Conservation (phyloP, 2,329 filamentous ascomycete species). For the Dothideomycetidae sp. region DNA sequence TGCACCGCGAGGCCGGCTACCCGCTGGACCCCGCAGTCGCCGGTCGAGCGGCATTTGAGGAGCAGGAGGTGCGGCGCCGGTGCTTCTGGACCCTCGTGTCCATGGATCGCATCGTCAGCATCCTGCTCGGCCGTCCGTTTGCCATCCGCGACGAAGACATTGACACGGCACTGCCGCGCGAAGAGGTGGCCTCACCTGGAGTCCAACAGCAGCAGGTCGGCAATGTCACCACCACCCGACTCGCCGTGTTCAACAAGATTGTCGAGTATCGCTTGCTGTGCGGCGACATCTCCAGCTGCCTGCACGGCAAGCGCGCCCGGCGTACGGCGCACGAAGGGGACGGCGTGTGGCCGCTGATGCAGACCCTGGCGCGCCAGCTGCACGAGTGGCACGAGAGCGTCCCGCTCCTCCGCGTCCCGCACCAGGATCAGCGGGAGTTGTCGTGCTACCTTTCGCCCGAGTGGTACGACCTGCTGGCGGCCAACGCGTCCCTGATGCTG, state of each 20-base stretch:
- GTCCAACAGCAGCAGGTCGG: neutral
- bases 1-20: conserved; percentile 29
- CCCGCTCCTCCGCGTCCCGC: too few relatives aligned
- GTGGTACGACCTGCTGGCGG: too few relatives aligned
- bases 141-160: conserved; percentile 30
- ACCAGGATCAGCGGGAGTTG: too few relatives aligned
- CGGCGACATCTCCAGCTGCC: conserved; percentile 24
- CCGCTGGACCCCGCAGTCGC: conserved; percentile 8
- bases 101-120: conserved; percentile 26
- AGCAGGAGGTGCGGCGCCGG: conserved; percentile 25
- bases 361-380: too few relatives aligned
- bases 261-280: conserved; percentile 29
- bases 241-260: conserved; percentile 30
- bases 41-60: conserved; percentile 10
- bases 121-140: conserved; percentile 28
- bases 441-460: too few relatives aligned
- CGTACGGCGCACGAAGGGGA: conserved; percentile 32
- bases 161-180: conserved; percentile 25
- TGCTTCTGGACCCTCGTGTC: conserved; percentile 33
- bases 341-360: too few relatives aligned
- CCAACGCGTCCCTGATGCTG: conserved; percentile 31
- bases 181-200: conserved; percentile 10
- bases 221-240: too few relatives aligned
- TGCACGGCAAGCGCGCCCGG: conserved; percentile 25
- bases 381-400: too few relatives aligned